Base-by-base conservation (phyloP, 164 flowering plant species). In the Akebia trifoliata region DNA sequence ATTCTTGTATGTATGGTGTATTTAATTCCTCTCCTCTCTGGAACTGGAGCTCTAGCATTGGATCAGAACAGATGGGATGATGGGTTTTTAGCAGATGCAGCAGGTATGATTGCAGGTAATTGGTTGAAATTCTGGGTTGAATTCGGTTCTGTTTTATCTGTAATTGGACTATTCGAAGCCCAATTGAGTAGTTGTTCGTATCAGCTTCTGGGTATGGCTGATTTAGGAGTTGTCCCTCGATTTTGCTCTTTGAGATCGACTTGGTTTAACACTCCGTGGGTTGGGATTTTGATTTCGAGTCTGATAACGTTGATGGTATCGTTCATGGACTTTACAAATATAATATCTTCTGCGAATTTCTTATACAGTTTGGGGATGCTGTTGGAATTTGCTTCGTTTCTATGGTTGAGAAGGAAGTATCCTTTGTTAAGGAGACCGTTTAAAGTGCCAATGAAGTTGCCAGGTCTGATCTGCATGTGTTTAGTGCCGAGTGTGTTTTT, bases 341-440 rank as follows among this genome's bases (percentile, higher is more conserved):
- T 84, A 18, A 75, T 84, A 4, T 74, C 85, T 0, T 73, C 83
- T 0, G 85, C 67, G 6, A 84, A 82, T 62, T 82, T 84, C 68
- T 56, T 81, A 52, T 84, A 84, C 35, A 73, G 82, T 58, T 56
- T 78, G 54, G 85, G 85, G n/a, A 84, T 84, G 90, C 26, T 82
- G 15, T 37, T 84, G 40, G 90, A 84, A 45, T 76, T 81, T 44
- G 72, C 86, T 1, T 73, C 86, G 0, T 84, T 81, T 39, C 49
- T 78, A 4, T 74, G 87, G 82, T 49, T 84, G 63, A 67, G 87
- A 62, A 60, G 54, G 63, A 84, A 76, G 59, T 17, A 54, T 30
- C 79, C 81, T 3, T 22, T 5, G 9, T 7, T 66, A 47, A 60
- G 67, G 60, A 76, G 89, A 65, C 85, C 85, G 1, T 83, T 61